Evolutionary conservation across 495 filamentous ascomycete genomes (phyloP).

Genomic region (Neurospora hispaniola): DNA sequence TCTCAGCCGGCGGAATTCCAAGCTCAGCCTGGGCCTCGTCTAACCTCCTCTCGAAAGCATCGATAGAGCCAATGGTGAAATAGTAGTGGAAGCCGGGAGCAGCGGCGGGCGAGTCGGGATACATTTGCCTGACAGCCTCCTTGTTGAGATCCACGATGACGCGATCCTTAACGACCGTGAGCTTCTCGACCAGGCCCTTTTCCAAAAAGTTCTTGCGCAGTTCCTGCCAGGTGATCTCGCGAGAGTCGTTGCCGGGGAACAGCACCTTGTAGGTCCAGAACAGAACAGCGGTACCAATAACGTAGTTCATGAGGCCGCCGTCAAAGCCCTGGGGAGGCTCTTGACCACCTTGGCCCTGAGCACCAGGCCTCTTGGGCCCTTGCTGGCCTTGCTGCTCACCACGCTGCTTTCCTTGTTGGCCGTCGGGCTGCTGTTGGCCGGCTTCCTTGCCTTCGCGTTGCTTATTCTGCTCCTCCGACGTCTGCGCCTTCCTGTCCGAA

Average conservation of each 20-base stretch:
- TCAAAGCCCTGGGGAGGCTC: conserved; percentile 2
- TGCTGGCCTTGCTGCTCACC: conserved; percentile 21
- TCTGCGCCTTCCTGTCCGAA: conserved; percentile 8
- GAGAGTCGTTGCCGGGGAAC: conserved; percentile 12
- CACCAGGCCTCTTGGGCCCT: conserved; percentile 7
- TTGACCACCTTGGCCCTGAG: conserved; percentile 19
- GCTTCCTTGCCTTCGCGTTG: conserved; percentile 10
- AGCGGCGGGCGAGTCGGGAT: conserved; percentile 69
- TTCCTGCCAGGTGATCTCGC: conserved; percentile 96
- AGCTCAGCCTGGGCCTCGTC: conserved; percentile 83
- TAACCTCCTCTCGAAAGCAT: conserved; percentile 78
- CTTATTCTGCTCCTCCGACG: conserved; percentile 12
- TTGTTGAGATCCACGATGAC: conserved; percentile 79
- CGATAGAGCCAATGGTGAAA: conserved; percentile 91
- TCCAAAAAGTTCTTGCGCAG: conserved; percentile 85
- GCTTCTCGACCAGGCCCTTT: conserved; percentile 88
- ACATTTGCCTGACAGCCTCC: conserved; percentile 63
- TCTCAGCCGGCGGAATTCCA: conserved; percentile 67
- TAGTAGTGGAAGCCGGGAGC: conserved; percentile 71
- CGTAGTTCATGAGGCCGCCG: conserved; percentile 8
- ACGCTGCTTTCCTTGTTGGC: conserved; percentile 18
- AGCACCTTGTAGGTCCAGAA: conserved; percentile 16
- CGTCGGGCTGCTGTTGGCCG: conserved; percentile 7
- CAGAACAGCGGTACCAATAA: conserved; percentile 3
- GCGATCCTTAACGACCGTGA: conserved; percentile 61